Evolutionary conservation across 345 rosid genomes (phyloP).

Genomic region (Eucalyptus decipiens): DNA sequence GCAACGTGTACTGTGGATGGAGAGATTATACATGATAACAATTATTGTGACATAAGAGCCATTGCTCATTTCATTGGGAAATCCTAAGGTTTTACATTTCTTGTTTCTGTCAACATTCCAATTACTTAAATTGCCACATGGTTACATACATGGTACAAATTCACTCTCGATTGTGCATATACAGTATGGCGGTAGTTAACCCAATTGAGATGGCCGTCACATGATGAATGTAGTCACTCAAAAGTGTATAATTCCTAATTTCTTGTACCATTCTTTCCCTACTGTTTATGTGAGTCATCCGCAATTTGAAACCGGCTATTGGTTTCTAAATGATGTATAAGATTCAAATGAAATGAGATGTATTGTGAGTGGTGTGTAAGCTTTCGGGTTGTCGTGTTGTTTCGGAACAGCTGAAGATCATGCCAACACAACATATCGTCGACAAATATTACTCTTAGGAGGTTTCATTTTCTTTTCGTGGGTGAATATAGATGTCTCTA

Average conservation of each 20-base stretch:
- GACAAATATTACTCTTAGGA: not conserved
- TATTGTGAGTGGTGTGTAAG: not conserved
- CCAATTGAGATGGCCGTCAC: not conserved
- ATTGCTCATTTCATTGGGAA: not conserved
- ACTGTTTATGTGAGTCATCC: not conserved
- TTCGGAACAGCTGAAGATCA: not conserved
- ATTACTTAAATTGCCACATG: not conserved
- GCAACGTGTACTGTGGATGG: not conserved
- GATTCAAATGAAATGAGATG: not conserved
- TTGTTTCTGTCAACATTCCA: not conserved
- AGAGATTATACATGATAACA: not conserved
- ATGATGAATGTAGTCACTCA: not conserved
- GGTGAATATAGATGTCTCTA: not conserved
- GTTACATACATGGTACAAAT: not conserved
- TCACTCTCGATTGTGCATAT: not conserved
- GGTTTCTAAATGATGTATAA: not conserved
- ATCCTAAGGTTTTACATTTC: not conserved
- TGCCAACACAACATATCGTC: not conserved
- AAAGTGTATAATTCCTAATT: not conserved
- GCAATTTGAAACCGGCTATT: not conserved
- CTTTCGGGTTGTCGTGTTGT: not conserved
- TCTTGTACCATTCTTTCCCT: not conserved
- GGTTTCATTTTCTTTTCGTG: not conserved
- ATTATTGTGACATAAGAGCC: not conserved
- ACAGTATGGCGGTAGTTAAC: not conserved